Base-by-base conservation (phyloP, 2,329 filamentous ascomycete genomes). In the Aspergillus udagawae region DNA sequence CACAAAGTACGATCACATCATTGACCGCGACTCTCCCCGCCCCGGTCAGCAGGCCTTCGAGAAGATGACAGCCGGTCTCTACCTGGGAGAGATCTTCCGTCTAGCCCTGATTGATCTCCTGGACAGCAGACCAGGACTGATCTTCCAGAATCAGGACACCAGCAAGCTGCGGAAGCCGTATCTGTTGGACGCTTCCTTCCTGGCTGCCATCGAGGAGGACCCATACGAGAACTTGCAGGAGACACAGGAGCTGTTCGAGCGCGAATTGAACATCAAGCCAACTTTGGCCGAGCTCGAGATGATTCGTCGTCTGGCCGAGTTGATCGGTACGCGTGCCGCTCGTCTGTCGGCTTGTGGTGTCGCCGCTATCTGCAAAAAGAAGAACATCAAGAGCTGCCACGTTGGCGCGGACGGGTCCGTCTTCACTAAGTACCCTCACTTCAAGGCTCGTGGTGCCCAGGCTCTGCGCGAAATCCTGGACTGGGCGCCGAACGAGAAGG, bases 361-460 rank as follows among this genome's bases (percentile, higher is more conserved):
- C 54, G 92, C 93, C 12, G 94, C 93, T 57, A 97, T 99, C 70
- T 92, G 90, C 83, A 95, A 88, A 79, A 97, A 97, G 87, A 97
- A 97, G 84, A 84, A 85, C 65, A 93, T 92, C 76, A 79, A 89
- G 70, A 83, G 84, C 41, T 96, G 91, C 80, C 94, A 97, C 75
- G 94, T 99, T 45, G 94, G 94, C 67, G 94, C 94, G 52, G 94
- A 99, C 72, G 94, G 94, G 41, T 96, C 91, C 20, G 93, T 99
- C 54, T 99, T 99, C 81, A 97, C 96, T 83, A 97, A 97, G 76
- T 99, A 99, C 79, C 94, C 94, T 12, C 90, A 96, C 78, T 99
- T 47, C 85, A 97, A 97, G 82, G 85, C 87, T 57, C 89, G 94
- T 54, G 92, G 93, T 55, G 93, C 94, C 14, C 83, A 88, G 73